Conservation (phyloP, 805 yeast species). For the Pichia membranifaciens region DNA sequence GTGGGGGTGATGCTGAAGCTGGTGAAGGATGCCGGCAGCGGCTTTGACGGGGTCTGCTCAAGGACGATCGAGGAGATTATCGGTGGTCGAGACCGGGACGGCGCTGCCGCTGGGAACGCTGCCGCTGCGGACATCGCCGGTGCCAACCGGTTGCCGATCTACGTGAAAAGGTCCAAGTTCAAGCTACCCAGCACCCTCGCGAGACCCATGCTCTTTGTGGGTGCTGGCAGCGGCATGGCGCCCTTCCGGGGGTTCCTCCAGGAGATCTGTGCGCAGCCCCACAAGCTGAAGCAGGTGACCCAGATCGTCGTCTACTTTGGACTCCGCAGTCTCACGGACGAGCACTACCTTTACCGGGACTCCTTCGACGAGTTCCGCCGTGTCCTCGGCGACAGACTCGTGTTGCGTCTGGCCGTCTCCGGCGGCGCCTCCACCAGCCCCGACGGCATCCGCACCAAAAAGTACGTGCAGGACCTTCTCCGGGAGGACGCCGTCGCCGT, state of each 20-base stretch:
- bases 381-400: conserved; percentile 45
- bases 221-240: conserved; percentile 97
- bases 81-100: no score
- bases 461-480: conserved; percentile 80
- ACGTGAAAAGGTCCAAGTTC: conserved; percentile 82
- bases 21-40: conserved; percentile 43
- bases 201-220: conserved; percentile 82
- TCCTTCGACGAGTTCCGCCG: conserved; percentile 73
- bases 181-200: conserved; percentile 75
- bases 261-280: conserved; percentile 41
- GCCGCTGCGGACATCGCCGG: conserved; percentile 42
- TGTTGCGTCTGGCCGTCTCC: conserved; percentile 73
- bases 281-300: conserved; percentile 41
- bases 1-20: conserved; percentile 81
- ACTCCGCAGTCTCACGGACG: conserved; percentile 47
- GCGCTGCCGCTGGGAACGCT: no score
- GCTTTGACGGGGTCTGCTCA: conserved; percentile 75
- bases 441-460: no score
- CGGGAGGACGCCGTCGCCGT: conserved; percentile 41
- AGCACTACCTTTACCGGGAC: conserved; percentile 60
- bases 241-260: conserved; percentile 90
- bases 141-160: conserved; percentile 63
- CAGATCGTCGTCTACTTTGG: conserved; percentile 74
- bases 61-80: conserved; percentile 69
- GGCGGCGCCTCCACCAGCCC: no score